Base-by-base conservation (phyloP, 2,329 filamentous ascomycete species). In the Beauveria asiatica region DNA sequence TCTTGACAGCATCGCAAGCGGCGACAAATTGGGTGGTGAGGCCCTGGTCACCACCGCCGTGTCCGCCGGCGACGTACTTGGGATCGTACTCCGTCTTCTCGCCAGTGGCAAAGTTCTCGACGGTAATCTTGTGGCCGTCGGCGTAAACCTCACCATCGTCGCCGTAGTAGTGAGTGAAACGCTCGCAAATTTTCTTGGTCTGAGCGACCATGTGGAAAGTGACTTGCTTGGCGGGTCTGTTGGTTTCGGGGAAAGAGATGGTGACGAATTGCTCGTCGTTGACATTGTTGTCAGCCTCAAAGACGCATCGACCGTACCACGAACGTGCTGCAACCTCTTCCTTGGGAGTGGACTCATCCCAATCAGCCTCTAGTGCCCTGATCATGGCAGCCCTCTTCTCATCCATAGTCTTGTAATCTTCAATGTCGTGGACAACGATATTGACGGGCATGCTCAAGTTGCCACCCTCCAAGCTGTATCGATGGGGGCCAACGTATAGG, bases 291-390 rank as follows among this genome's bases (percentile, higher is more conserved):
- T 96, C 92, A 5, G 87, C 80, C 70, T 97, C 94, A 75, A 87
- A 97, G 1, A 97, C 94, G 70, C 94, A 99, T n/a, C 93, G 85
- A 0, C 94, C 94, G 69, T 92, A 97, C 91, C 92, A 88, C 64
- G 87, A 87, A 10, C 80, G 76, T 5, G 75, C 74, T 3, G 78
- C 76, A 1, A 81, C 70, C n/a, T 78, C 74, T 1, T 73, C 68
- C 57, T 75, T 72, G 4, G 80, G 76, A 0, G 78, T 83, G 7
- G 73, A 69, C 1, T 73, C 69, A 16, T 79, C 75, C 61, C 86
- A 85, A 68, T 85, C 81, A 56, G 83, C 78, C 21, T 74, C 72
- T 13, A 83, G 72, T 51, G 75, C 71, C 56, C 68, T 67, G 30
- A 81, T 61, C 21, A 81, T 60, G 45, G 77, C 78, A 1, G 75